These are phyloP conservation scores for Nitzschia inconspicua DNA, from an alignment of 108 stramenopile genomes.

Conservation along the genomic window DNA sequence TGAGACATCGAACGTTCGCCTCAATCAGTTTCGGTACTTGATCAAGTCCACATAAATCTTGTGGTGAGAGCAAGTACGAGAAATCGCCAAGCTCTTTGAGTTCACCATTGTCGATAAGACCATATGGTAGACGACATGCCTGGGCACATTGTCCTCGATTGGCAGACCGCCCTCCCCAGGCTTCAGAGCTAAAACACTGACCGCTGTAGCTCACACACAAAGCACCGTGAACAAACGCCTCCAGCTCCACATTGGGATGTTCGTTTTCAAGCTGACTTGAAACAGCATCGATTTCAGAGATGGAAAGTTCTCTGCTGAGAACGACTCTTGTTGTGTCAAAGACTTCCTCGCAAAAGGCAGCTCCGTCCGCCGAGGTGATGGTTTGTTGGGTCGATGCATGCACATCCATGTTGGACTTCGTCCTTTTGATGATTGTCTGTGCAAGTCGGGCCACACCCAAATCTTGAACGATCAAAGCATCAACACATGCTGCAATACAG, in stretches of 20 bases:
- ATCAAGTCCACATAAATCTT: constrained; percentile 77
- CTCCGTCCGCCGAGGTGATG: constrained; percentile 65
- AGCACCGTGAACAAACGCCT: constrained; percentile 79
- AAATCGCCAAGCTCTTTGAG: constrained; percentile 51
- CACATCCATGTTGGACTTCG: constrained; percentile 51
- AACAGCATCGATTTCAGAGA: constrained; percentile 52
- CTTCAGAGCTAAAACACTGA: constrained; percentile 71
- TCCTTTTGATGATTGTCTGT: constrained; percentile 33
- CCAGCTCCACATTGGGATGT: constrained; percentile 58
- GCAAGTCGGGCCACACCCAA: constrained; percentile 49
- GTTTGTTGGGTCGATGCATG: constrained; percentile 79
- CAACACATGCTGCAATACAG: constrained; percentile 51
- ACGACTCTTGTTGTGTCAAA: constrained; percentile 55
- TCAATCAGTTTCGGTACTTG: constrained; percentile 54
- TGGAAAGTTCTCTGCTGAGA: constrained; percentile 57
- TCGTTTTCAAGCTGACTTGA: constrained; percentile 8
- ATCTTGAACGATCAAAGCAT: constrained; percentile 80
- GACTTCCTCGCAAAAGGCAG: constrained; percentile 39
- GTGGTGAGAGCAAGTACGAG: constrained; percentile 61
- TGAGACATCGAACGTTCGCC: constrained; percentile 71
- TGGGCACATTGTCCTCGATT: constrained; percentile 84
- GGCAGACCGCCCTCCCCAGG: constrained; percentile 70
- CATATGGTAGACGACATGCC: constrained; percentile 77
- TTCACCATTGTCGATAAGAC: constrained; percentile 61
- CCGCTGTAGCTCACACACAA: constrained; percentile 71